Evolutionary conservation across 1,139 yeast genomes (phyloP), one percentile per base, ranked within the genome.

Genomic region (Suhomyces bolitotheri): DNA sequence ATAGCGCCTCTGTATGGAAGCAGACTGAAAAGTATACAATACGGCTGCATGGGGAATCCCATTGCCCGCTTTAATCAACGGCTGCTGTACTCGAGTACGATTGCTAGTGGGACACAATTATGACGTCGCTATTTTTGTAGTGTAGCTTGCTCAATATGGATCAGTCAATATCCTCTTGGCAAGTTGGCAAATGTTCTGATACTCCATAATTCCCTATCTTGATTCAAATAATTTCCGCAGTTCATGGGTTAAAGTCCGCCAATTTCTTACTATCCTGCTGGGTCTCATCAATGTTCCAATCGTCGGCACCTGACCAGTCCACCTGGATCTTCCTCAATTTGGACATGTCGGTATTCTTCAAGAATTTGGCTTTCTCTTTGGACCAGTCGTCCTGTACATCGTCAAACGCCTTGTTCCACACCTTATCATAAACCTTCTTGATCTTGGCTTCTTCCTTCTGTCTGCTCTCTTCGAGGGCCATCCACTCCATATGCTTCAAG

Each of bases 401-500:
- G 49, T 79, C 82, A 54, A 84, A 87, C 2, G 90, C 95, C 44
- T 76, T 72, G 44, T 71, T 76, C 87, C 92, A 87, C 19, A 81
- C 79, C 52, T 79, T 79, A 47, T 83, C 82, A 58, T 85, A 85
- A 38, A 82, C 78, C 54, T 80, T 80, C 52, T 76, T 76, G 41
- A 80, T 68, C 55, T 78, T 76, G 32, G 76, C 78, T 52, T 84
- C 88, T 56, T 78, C 83, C 44, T 75, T 68, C 51, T 77, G 80
- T 46, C 94, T 76, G 39, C 79, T 80, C 58, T 88, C 96, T 60
- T 88, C 96, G 51, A 85, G 78, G 1, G 95, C 96, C 95, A 88
- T 85, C 95, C 95, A 87, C 57, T 85, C 95, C 96, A 88, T 88
- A 56, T 88, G 95, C 62, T 86, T 83, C 62, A 85, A 69, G 64